Evolutionary conservation across 176 grass and related monocot species (phyloP).

Genomic region (Carex parvula): DNA sequence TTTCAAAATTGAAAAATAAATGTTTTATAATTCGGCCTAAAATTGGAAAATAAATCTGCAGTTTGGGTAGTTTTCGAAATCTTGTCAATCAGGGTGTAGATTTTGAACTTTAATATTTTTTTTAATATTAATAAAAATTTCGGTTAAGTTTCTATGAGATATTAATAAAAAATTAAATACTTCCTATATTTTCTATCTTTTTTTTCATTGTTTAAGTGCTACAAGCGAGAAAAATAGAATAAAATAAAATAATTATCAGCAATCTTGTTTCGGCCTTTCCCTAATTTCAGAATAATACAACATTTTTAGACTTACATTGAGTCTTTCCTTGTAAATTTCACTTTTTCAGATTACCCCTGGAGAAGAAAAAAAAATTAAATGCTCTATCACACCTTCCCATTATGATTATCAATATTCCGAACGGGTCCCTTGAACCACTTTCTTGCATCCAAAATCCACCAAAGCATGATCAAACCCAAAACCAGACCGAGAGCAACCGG

Average conservation of each 20-base stretch:
- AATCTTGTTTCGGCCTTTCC: background rate
- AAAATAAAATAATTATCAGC: background rate
- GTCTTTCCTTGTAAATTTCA: background rate
- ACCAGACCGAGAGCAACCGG: slow-evolving; percentile 58
- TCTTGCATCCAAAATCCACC: slow-evolving; percentile 88
- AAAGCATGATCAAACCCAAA: slow-evolving; percentile 61
- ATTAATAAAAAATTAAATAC: no score
- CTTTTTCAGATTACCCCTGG: background rate
- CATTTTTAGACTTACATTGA: background rate
- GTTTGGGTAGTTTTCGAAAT: no score
- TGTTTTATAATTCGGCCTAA: no score
- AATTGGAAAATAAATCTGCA: no score
- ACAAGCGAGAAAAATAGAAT: no score
- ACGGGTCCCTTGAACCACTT: slow-evolving; percentile 94
- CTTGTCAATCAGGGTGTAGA: no score
- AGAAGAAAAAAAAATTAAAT: background rate
- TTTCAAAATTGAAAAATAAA: no score
- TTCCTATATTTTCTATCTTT: no score
- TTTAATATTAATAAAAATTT: no score
- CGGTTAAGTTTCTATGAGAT: no score
- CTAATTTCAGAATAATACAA: background rate
- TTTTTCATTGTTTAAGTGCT: no score
- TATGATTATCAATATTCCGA: slow-evolving; percentile 59
- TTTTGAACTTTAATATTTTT: no score
- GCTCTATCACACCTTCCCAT: slow-evolving; percentile 41